Evolutionary conservation across 164 flowering plant species (phyloP).

Genomic region (Nymphaea colorata): DNA sequence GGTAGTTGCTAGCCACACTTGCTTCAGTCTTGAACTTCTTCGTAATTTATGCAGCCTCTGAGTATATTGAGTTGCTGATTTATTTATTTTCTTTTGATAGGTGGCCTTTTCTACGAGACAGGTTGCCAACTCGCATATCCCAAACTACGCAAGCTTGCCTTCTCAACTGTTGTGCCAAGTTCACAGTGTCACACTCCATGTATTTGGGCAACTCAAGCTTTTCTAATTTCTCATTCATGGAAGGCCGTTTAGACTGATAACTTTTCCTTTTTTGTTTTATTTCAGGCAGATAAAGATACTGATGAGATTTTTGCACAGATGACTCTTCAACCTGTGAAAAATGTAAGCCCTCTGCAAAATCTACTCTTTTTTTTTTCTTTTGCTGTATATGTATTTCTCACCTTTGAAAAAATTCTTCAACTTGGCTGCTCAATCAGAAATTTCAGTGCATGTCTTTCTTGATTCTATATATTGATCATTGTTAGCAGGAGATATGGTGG

Average conservation of each 20-base stretch:
- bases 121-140: conserved; percentile 65
- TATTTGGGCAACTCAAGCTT: conserved; percentile 18
- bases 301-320: conserved; percentile 98
- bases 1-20: too few relatives aligned
- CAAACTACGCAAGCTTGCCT: conserved; percentile 87
- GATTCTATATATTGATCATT: not conserved
- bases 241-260: not conserved
- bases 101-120: conserved; percentile 93
- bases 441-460: not conserved
- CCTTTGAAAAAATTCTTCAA: not conserved
- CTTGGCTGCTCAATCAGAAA: not conserved
- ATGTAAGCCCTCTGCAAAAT: conserved; percentile 38
- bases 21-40: too few relatives aligned
- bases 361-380: not conserved
- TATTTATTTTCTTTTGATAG: conserved; percentile 21
- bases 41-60: too few relatives aligned
- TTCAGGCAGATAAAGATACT: conserved; percentile 88
- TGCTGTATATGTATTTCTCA: not conserved
- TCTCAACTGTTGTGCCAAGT: conserved; percentile 92
- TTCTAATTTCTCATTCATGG: not conserved
- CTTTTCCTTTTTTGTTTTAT: too few relatives aligned
- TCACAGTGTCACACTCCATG: conserved; percentile 92
- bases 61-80: too few relatives aligned
- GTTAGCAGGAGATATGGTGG: not conserved
- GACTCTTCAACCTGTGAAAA: conserved; percentile 90